A percentile compares a stretch with the other conserved stretches of the same genome.
Evolutionary conservation across 768 basidiomycete genomes (phyloP).

Genomic region (Boletus barrowsii): DNA sequence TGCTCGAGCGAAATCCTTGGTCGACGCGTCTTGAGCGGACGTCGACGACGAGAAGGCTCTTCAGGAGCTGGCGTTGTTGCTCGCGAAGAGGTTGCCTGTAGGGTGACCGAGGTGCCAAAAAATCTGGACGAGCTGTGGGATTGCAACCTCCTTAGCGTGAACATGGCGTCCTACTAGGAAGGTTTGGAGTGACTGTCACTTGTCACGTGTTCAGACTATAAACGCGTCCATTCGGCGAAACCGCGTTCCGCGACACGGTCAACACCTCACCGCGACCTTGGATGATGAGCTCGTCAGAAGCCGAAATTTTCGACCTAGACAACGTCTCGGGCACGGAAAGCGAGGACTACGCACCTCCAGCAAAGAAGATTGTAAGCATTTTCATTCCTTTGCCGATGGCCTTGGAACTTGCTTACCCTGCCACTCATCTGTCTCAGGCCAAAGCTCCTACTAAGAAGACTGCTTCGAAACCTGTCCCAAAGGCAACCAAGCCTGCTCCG

Average conservation of each 20-base stretch:
- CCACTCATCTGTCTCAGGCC: constrained; percentile 21
- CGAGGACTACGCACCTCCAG: constrained; percentile 61
- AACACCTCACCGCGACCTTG: constrained; percentile 12
- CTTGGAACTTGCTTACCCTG: constrained; percentile 11
- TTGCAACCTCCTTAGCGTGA: constrained; percentile 12
- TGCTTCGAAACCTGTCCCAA: constrained; percentile 41
- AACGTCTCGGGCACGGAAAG: constrained; percentile 59
- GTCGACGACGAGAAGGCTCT: constrained; percentile 8
- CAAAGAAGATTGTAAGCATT: constrained; percentile 46
- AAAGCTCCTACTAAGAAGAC: constrained; percentile 41
- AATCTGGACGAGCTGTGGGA: constrained; percentile 2
- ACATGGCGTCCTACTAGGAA: constrained; percentile 8
- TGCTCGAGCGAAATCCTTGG: constrained; percentile 49
- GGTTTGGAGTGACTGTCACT: too few species aligned
- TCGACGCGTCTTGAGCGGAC: constrained; percentile 35
- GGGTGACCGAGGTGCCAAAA: constrained; percentile 2
- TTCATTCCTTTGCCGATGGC: not conserved
- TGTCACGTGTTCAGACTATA: constrained; percentile 15
- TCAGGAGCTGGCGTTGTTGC: not conserved
- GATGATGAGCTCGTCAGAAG: constrained; percentile 72
- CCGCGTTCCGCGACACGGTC: constrained; percentile 4
- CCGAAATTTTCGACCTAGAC: constrained; percentile 64
- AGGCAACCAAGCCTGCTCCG: constrained; percentile 38
- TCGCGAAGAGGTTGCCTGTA: constrained; percentile 8
- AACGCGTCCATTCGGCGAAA: constrained; percentile 13